These are phyloP conservation scores for Septoria petroselini DNA, from an alignment of 2,329 filamentous ascomycete genomes.

Conservation along the genomic window DNA sequence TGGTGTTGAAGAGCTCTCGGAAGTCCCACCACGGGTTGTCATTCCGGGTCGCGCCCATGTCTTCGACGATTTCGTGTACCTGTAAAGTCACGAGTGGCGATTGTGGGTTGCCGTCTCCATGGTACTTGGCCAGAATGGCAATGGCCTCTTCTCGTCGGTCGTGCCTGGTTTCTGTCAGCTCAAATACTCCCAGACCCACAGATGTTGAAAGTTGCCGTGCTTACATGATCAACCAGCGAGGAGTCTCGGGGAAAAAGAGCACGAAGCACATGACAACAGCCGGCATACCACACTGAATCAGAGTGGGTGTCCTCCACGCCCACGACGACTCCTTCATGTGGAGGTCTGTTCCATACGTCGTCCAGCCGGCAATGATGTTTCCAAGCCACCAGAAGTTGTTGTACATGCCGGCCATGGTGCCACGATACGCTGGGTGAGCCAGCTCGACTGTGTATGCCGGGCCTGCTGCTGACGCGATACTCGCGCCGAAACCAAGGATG, in stretches of 20 bases:
- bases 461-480: conserved; percentile 56
- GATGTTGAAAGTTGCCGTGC: too few species aligned
- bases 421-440: conserved; percentile 59
- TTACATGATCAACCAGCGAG: conserved; percentile 55
- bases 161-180: conserved; percentile 31
- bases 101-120: conserved; percentile 48
- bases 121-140: conserved; percentile 57
- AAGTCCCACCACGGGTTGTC: conserved; percentile 29
- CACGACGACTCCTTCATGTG: conserved; percentile 32
- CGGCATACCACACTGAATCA: conserved; percentile 41
- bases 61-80: conserved; percentile 37
- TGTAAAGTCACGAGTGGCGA: conserved; percentile 38
- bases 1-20: conserved; percentile 49
- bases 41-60: conserved; percentile 49
- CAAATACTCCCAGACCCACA: too few species aligned
- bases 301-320: conserved; percentile 48
- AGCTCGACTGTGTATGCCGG: conserved; percentile 62
- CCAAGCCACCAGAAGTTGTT: conserved; percentile 49
- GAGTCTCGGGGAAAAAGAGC: conserved; percentile 59
- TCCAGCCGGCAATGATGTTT: conserved; percentile 53
- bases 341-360: conserved; percentile 23
- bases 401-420: conserved; percentile 58
- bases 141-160: conserved; percentile 57
- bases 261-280: conserved; percentile 45
- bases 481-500: conserved; percentile 47